Evolutionary conservation across 352 stramenopile species (phyloP).

Genomic region (Globisporangium mamillatum): DNA sequence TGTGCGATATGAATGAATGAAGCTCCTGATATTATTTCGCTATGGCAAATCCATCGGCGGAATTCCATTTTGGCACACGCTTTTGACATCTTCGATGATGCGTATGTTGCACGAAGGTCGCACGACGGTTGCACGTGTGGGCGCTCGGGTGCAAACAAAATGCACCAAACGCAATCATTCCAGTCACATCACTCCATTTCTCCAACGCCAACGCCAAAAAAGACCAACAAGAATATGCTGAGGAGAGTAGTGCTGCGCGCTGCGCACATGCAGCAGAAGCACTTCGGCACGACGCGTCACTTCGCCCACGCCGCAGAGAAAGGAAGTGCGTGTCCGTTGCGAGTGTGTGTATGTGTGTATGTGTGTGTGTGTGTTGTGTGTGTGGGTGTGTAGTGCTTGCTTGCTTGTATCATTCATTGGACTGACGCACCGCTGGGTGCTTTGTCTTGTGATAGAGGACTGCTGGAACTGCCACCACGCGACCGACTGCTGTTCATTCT

Average conservation of each 20-base stretch:
- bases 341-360: neutral
- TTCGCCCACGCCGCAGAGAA: constrained; percentile 30
- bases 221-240: constrained; percentile 20
- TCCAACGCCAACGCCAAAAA: constrained; percentile 1
- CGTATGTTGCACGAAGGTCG: constrained; percentile 3
- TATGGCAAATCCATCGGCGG: neutral
- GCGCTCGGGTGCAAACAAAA: neutral
- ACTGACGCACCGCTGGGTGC: neutral
- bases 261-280: constrained; percentile 19
- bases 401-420: neutral
- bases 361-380: neutral
- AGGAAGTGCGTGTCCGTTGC: constrained; percentile 12
- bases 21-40: too few relatives aligned
- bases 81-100: neutral
- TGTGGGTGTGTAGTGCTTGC: neutral
- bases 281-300: constrained; percentile 10
- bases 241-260: constrained; percentile 32
- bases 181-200: neutral
- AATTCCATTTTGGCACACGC: neutral
- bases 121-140: constrained; percentile 15
- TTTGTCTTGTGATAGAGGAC: constrained; percentile 20
- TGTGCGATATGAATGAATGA: neutral
- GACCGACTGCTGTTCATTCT: constrained; percentile 82
- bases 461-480: constrained; percentile 86
- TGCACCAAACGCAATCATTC: neutral